A percentile compares a stretch with the other conserved stretches of the same genome.
Evolutionary conservation across 2,329 filamentous ascomycete species (phyloP).

Genomic region (Penicillium polonicum): DNA sequence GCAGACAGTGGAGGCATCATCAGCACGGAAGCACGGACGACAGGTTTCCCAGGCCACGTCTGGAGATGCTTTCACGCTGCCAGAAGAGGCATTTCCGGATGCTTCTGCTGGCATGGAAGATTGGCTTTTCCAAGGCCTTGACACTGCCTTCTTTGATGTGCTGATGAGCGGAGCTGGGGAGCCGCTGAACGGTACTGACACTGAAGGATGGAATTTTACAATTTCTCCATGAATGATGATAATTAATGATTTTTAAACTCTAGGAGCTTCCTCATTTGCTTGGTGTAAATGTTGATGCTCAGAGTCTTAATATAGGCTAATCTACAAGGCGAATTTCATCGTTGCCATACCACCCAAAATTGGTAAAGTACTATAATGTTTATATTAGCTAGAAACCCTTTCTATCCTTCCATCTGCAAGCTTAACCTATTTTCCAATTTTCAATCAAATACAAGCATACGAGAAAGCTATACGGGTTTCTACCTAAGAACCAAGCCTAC

Average conservation of each 20-base stretch:
- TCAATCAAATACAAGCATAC: too few relatives aligned
- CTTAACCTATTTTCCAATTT: too few relatives aligned
- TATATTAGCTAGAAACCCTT: too few relatives aligned
- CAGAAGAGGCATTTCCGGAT: background rate
- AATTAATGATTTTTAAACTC: background rate
- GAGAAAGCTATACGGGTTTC: too few relatives aligned
- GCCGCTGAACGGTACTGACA: background rate
- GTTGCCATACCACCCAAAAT: background rate
- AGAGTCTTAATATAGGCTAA: background rate
- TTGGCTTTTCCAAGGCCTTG: conserved; percentile 1
- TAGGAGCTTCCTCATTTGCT: background rate
- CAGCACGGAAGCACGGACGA: background rate
- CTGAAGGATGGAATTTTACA: background rate
- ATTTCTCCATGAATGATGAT: background rate
- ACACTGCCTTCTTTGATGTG: conserved; percentile 4
- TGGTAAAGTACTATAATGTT: background rate
- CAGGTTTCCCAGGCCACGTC: background rate
- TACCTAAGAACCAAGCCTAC: too few relatives aligned
- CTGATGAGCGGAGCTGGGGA: conserved; percentile 1
- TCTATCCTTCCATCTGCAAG: too few relatives aligned
- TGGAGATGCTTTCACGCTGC: background rate
- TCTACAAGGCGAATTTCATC: background rate
- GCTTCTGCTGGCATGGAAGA: background rate
- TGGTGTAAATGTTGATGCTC: background rate
- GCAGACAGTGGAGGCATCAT: background rate